phyloP scores from a whole-genome alignment of 129 eudicot species.

The Kitagawia praeruptora region DNA sequence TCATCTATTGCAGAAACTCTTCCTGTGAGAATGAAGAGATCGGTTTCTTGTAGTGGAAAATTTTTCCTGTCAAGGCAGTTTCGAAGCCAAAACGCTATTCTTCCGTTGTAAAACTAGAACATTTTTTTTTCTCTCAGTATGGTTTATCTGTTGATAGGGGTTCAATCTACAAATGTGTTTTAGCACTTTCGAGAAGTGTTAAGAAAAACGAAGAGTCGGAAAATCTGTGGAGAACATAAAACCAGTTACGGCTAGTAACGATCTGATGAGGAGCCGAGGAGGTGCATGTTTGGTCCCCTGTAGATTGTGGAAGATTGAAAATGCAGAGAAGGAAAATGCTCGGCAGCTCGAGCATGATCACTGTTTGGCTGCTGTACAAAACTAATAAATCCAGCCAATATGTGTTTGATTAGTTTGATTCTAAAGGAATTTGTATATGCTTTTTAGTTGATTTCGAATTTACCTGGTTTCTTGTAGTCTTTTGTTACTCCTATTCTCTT shows the following conservation, averaged over 20 bases:
- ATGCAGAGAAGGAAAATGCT: not conserved
- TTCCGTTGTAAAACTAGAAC: constrained; percentile 1
- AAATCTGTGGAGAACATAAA: too few relatives aligned
- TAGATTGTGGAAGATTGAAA: not conserved
- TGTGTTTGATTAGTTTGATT: too few relatives aligned
- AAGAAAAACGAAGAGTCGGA: too few relatives aligned
- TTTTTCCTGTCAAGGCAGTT: constrained; percentile 17
- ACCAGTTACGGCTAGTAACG: not conserved
- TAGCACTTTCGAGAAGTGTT: too few relatives aligned
- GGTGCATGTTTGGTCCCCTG: not conserved
- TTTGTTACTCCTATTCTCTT: too few relatives aligned
- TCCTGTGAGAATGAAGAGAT: constrained; percentile 24
- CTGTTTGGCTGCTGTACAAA: not conserved
- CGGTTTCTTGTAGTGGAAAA: constrained; percentile 39
- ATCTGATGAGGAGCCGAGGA: not conserved
- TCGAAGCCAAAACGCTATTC: constrained; percentile 2
- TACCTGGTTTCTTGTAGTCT: too few relatives aligned
- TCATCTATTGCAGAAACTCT: constrained; percentile 13
- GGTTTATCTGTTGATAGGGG: too few relatives aligned
- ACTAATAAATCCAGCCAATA: not conserved
- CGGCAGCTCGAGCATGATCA: not conserved
- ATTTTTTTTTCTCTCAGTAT: not conserved
- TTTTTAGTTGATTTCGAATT: too few relatives aligned
- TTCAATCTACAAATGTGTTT: too few relatives aligned
- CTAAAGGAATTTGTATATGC: too few relatives aligned